These are phyloP conservation scores for Aspergillus floridensis DNA, from an alignment of 2,329 filamentous ascomycete genomes.

Conservation along the genomic window DNA sequence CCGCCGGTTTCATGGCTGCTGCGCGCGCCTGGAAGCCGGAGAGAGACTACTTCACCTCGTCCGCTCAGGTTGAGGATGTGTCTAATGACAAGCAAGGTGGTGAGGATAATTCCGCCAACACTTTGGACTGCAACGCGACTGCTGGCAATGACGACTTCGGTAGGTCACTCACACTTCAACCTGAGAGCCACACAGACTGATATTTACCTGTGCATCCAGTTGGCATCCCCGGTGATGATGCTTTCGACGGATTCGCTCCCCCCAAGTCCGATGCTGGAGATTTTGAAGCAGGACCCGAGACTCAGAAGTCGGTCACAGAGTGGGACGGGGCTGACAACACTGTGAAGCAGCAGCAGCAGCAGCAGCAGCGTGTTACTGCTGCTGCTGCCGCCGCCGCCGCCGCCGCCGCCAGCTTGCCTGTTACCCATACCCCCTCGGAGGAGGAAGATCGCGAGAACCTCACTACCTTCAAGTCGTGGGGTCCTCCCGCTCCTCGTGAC, in stretches of 20 bases:
- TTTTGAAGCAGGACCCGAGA: not conserved
- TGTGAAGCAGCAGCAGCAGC: not conserved
- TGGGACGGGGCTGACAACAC: not conserved
- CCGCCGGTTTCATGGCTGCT: conserved; percentile 29
- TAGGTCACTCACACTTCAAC: not conserved
- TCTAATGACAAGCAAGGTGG: conserved; percentile 3
- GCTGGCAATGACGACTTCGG: not conserved
- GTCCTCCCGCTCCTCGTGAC: conserved; percentile 24
- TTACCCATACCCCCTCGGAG: not conserved
- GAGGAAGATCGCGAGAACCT: conserved; percentile 31
- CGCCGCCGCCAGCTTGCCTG: not conserved
- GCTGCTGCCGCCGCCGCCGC: not conserved
- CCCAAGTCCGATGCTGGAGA: not conserved
- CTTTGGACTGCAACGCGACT: not conserved
- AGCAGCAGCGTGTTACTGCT: not conserved
- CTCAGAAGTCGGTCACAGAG: not conserved
- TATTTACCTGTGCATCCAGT: not conserved
- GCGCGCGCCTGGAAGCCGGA: conserved; percentile 19
- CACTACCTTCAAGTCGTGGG: conserved; percentile 33
- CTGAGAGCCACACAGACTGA: not conserved
- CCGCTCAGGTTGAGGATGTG: conserved; percentile 2
- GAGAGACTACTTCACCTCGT: conserved; percentile 3
- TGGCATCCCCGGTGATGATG: not conserved
- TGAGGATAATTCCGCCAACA: not conserved
- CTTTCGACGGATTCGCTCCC: not conserved